Evolutionary conservation across 2,329 filamentous ascomycete species (phyloP).

Genomic region (Peltaster fructicola): DNA sequence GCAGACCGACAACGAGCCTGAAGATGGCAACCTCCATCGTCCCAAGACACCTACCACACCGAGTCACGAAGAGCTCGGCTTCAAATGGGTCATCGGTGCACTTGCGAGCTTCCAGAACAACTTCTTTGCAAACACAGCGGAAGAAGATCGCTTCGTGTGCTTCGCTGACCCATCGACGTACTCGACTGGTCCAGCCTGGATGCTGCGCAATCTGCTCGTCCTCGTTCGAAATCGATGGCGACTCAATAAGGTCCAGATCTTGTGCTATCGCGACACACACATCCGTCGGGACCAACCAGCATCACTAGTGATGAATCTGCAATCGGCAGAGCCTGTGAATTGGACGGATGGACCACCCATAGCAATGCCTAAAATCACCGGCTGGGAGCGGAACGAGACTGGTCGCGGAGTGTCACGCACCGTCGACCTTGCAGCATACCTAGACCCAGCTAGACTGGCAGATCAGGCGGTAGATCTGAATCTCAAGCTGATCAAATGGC

Average conservation of each 20-base stretch:
- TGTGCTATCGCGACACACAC: conserved; percentile 81
- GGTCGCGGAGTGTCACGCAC: conserved; percentile 63
- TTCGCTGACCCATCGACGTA: conserved; percentile 93
- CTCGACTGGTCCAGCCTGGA: conserved; percentile 74
- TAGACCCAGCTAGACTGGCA: conserved; percentile 75
- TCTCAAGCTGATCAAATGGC: conserved; percentile 97
- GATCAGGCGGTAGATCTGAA: conserved; percentile 94
- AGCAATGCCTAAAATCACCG: conserved; percentile 60
- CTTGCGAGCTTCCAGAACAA: conserved; percentile 66
- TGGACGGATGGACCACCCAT: conserved; percentile 11
- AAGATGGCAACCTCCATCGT: conserved; percentile 20
- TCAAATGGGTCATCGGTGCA: conserved; percentile 59
- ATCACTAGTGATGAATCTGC: conserved; percentile 58
- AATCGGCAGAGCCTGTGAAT: conserved; percentile 31
- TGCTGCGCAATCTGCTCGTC: conserved; percentile 72
- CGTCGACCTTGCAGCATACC: conserved; percentile 75
- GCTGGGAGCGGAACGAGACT: conserved; percentile 74
- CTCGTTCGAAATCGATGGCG: conserved; percentile 69
- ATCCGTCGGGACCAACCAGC: conserved; percentile 59
- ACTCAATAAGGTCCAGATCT: conserved; percentile 58
- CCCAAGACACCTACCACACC: conserved; percentile 33
- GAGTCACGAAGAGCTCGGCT: conserved; percentile 39
- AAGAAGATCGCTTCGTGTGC: conserved; percentile 64
- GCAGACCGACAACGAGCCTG: conserved; percentile 13
- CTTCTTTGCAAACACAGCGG: conserved; percentile 59